phyloP scores from a whole-genome alignment of 495 filamentous ascomycete species.

The Penicillium paxilli region DNA sequence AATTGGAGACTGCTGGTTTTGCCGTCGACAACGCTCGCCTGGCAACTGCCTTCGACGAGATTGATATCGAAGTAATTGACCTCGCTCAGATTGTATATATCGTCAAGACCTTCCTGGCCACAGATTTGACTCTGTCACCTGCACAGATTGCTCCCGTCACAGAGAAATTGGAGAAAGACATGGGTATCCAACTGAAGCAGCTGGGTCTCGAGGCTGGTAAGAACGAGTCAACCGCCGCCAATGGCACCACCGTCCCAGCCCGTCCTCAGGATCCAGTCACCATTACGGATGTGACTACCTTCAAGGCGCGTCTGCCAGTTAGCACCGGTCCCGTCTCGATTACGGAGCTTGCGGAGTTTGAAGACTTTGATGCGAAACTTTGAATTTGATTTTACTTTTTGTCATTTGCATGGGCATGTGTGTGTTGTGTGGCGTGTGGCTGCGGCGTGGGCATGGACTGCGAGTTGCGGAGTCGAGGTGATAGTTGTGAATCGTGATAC shows the following conservation, averaged over 20 bases:
- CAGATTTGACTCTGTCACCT: constrained; percentile 43
- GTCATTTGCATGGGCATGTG: constrained; percentile 7
- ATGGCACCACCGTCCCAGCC: constrained; percentile 21
- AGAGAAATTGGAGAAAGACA: constrained; percentile 43
- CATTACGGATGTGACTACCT: constrained; percentile 74
- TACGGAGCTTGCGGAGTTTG: constrained; percentile 76
- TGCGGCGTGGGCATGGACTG: constrained; percentile 7
- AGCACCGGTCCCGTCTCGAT: constrained; percentile 70
- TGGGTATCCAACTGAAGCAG: constrained; percentile 42
- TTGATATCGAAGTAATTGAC: constrained; percentile 48
- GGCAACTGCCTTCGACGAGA: constrained; percentile 39
- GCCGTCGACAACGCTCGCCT: constrained; percentile 45
- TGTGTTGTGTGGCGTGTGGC: constrained; percentile 9
- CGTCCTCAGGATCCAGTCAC: constrained; percentile 35
- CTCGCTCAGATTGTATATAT: constrained; percentile 41
- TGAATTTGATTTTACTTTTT: constrained; percentile 31
- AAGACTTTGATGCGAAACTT: constrained; percentile 78
- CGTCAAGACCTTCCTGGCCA: constrained; percentile 49
- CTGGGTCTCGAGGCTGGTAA: constrained; percentile 35
- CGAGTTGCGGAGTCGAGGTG: constrained; percentile 11
- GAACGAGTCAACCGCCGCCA: constrained; percentile 24
- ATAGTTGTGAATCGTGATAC: no score
- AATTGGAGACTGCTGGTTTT: constrained; percentile 53
- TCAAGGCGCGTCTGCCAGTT: constrained; percentile 69
- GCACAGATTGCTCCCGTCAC: constrained; percentile 45